phyloP scores from a whole-genome alignment of 1,284 basidiomycete species.

The Fomes fomentarius region DNA sequence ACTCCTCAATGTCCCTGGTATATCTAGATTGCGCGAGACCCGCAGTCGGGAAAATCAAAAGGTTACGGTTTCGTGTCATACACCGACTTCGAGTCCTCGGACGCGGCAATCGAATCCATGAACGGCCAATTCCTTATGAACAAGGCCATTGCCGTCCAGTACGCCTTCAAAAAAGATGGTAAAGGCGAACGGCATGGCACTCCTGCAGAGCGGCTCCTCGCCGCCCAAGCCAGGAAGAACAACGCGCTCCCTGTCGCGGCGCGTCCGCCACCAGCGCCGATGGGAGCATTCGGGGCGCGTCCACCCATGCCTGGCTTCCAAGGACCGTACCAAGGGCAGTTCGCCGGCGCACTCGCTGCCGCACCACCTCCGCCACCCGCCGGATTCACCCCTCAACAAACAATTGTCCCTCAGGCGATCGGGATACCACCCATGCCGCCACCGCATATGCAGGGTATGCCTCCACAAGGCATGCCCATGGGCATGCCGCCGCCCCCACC shows the following conservation, averaged over 20 bases:
- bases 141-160: slow-evolving; percentile 95
- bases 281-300: slow-evolving; percentile 59
- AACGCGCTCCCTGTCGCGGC: slow-evolving; percentile 80
- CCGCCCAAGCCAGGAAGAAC: slow-evolving; percentile 94
- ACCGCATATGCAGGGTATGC: slow-evolving; percentile 47
- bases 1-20: slow-evolving; percentile 1
- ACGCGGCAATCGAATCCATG: slow-evolving; percentile 96
- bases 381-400: slow-evolving; percentile 72
- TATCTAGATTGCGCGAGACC: slow-evolving; percentile 86
- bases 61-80: slow-evolving; percentile 97
- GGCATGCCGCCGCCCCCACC: slow-evolving; percentile 20
- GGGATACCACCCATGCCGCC: slow-evolving; percentile 37
- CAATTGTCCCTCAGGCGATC: slow-evolving; percentile 49
- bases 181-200: slow-evolving; percentile 98
- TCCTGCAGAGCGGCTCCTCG: slow-evolving; percentile 91
- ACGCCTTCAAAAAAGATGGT: slow-evolving; percentile 98
- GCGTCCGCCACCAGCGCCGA: slow-evolving; percentile 69
- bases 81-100: slow-evolving; percentile 96
- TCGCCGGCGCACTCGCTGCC: slow-evolving; percentile 79
- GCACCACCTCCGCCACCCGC: slow-evolving; percentile 65
- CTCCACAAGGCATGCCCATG: slow-evolving; percentile 31
- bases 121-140: slow-evolving; percentile 98
- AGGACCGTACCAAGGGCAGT: slow-evolving; percentile 84
- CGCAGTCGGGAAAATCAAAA: slow-evolving; percentile 84
- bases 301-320: slow-evolving; percentile 67